These are phyloP conservation scores for Suhomyces taliae DNA, from an alignment of 1,139 yeast species.

Conservation along the genomic window DNA sequence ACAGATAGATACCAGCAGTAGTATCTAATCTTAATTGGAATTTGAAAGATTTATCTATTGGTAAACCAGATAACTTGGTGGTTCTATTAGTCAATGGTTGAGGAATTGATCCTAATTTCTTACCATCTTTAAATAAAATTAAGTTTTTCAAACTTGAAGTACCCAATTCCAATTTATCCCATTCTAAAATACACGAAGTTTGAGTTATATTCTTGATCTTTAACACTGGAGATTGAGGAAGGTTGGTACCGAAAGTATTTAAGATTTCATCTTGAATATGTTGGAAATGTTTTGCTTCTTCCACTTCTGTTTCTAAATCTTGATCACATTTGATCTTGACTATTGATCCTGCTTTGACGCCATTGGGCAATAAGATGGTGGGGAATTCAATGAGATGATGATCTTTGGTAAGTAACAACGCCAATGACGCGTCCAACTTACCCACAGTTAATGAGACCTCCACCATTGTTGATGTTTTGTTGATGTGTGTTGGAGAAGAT, in stretches of 20 bases:
- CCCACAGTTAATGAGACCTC: slow-evolving; percentile 94
- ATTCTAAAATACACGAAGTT: slow-evolving; percentile 90
- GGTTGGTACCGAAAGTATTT: slow-evolving; percentile 66
- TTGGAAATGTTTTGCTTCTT: slow-evolving; percentile 60
- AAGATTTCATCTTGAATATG: slow-evolving; percentile 73
- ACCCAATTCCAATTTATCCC: slow-evolving; percentile 87
- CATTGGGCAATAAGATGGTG: slow-evolving; percentile 84
- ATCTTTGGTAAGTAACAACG: slow-evolving; percentile 83
- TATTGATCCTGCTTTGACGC: slow-evolving; percentile 92
- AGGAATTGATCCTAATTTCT: slow-evolving; percentile 82
- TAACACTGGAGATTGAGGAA: slow-evolving; percentile 74
- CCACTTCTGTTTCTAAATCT: slow-evolving; percentile 66
- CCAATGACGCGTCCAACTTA: slow-evolving; percentile 91
- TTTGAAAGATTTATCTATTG: slow-evolving; percentile 78
- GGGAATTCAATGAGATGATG: slow-evolving; percentile 97
- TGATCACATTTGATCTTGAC: slow-evolving; percentile 83
- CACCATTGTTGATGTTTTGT: slow-evolving; percentile 47
- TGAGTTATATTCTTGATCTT: slow-evolving; percentile 81
- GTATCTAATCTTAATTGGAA: slow-evolving; percentile 83
- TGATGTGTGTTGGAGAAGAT: neutral
- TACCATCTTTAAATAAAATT: slow-evolving; percentile 75
- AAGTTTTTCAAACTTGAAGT: slow-evolving; percentile 78
- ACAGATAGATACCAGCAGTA: slow-evolving; percentile 79
- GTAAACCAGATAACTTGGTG: slow-evolving; percentile 87
- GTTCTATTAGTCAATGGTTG: slow-evolving; percentile 77